Conservation (phyloP, 306 rosid species). For the Dalbergia cultrata region DNA sequence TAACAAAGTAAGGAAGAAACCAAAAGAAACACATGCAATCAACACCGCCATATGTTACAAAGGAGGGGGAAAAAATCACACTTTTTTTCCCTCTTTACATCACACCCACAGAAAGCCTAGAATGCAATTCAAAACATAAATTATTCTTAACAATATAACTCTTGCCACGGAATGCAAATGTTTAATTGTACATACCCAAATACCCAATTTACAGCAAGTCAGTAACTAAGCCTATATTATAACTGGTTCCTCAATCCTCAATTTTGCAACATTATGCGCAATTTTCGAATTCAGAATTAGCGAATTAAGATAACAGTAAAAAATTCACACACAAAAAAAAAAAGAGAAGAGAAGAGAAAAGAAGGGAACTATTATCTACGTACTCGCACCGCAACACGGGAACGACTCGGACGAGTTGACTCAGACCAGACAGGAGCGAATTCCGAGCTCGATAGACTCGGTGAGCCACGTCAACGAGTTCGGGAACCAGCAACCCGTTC, state of each 20-base stretch:
- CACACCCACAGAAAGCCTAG: not conserved
- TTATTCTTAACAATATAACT: not conserved
- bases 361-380: constrained; percentile 8
- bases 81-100: not conserved
- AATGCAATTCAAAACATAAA: not conserved
- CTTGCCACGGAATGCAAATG: constrained; percentile 3
- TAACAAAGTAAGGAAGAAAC: constrained; percentile 5
- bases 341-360: not conserved
- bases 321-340: not conserved
- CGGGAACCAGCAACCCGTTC: constrained; percentile 82
- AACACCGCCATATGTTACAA: not conserved
- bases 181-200: too few species aligned
- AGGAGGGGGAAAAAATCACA: not conserved
- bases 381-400: constrained; percentile 76
- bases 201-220: not conserved
- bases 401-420: constrained; percentile 59
- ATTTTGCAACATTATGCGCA: not conserved
- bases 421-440: constrained; percentile 59
- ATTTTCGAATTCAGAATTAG: constrained; percentile 16
- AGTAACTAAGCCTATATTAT: not conserved
- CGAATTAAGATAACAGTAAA: constrained; percentile 3
- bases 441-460: constrained; percentile 67
- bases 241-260: constrained; percentile 28
- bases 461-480: constrained; percentile 72
- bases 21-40: constrained; percentile 14